Base-by-base conservation (phyloP, 768 basidiomycete genomes). In the Leccinum uliginosum region DNA sequence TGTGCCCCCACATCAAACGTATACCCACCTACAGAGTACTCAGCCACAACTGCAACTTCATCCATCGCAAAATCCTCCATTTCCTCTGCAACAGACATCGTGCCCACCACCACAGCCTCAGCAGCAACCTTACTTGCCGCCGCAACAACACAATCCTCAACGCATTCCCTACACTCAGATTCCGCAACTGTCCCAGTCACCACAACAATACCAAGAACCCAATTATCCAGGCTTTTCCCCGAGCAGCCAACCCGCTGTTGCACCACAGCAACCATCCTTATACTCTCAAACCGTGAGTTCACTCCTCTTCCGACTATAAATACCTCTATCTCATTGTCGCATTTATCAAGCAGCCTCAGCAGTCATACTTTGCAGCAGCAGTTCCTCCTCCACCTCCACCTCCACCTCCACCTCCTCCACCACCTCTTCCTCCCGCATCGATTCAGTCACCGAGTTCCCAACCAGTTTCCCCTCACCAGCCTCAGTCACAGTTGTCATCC, bases 401-500 rank as follows among this genome's bases (percentile, higher is more conserved):
- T 0, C 35, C 34, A 1, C 34, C 27, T 21, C 62, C 60, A n/a
- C 65, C 55, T 1, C 62, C 61, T 3, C 32, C 32, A 6, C 32
- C 32, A 5, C 30, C 30, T 6, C 32, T 17, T 35, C 35, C 15
- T 17, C 35, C 35, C 35, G 17, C 35, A 17, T 27, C 38, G 2
- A 23, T 56, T 40, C 65, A 55, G 19, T 32, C 55, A 11, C 67
- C 59, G 50, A 58, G 57, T 8, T 61, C 59, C 10, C 56, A 58
- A 14, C 53, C 57, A 29, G 26, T 56, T 50, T 51, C 43, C 59
- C 56, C 54, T 53, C 65, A 55, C 53, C 71, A 65, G 0, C 48
- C 61, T 5, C 64, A 62, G 32, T 59, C 64, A 26, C 51, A 62
- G 52, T 57, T 70, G 0, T 60, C 64, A 1, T 65, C 59, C 0